phyloP scores from a whole-genome alignment of 176 grass and related monocot genomes.

The Oryza punctata region DNA sequence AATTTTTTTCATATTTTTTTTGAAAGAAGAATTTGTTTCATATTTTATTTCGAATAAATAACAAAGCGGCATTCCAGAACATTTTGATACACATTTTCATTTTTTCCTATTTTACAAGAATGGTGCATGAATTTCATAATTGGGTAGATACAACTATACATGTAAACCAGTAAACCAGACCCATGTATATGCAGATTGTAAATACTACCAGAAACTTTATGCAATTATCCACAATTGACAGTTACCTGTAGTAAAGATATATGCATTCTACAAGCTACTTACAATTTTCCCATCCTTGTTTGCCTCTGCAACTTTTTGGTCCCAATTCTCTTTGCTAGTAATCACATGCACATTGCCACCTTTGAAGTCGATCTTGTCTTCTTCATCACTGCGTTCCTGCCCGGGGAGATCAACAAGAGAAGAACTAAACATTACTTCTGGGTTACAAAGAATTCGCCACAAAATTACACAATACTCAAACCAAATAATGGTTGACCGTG shows the following conservation, averaged over 20 bases:
- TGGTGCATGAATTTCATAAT: background rate
- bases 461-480: background rate
- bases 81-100: background rate
- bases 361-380: slow-evolving; percentile 72
- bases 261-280: slow-evolving; percentile 41
- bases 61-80: background rate
- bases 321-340: slow-evolving; percentile 83
- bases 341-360: slow-evolving; percentile 87
- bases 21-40: background rate
- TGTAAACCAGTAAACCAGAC: background rate
- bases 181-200: background rate
- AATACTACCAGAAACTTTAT: background rate
- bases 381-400: slow-evolving; percentile 51
- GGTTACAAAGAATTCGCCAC: background rate
- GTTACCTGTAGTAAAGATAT: background rate
- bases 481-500: background rate
- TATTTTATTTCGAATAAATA: background rate
- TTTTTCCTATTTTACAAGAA: background rate
- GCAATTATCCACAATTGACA: background rate
- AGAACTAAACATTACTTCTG: slow-evolving; percentile 1
- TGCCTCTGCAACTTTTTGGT: slow-evolving; percentile 84
- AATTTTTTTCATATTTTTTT: background rate
- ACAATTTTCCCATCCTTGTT: slow-evolving; percentile 85
- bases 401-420: slow-evolving; percentile 8
- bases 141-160: background rate